Evolutionary conservation across 306 rosid genomes (phyloP).

Genomic region (Trifolium fragiferum): DNA sequence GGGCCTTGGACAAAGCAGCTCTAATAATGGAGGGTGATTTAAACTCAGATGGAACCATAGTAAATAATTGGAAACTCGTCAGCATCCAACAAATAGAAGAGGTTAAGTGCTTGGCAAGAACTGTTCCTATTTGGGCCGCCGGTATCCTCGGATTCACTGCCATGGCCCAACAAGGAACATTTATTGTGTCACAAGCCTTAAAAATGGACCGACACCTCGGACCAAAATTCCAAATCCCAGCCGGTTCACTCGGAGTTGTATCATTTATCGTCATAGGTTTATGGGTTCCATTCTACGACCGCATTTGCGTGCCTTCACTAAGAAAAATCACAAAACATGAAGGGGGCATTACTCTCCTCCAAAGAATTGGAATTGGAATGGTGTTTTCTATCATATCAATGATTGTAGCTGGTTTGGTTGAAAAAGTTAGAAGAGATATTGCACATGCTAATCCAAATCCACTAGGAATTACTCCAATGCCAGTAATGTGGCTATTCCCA

Average conservation of each 20-base stretch:
- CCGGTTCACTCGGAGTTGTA: constrained; percentile 46
- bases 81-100: constrained; percentile 80
- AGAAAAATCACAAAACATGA: constrained; percentile 44
- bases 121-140: constrained; percentile 65
- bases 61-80: constrained; percentile 56
- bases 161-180: constrained; percentile 55
- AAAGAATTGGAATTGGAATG: constrained; percentile 52
- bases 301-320: constrained; percentile 43
- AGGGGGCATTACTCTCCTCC: constrained; percentile 48
- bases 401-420: constrained; percentile 46
- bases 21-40: constrained; percentile 58
- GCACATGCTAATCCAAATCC: constrained; percentile 47
- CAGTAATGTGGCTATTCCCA: constrained; percentile 66
- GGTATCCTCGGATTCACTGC: constrained; percentile 49
- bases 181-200: constrained; percentile 61
- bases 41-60: constrained; percentile 56
- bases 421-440: constrained; percentile 33
- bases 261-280: constrained; percentile 43
- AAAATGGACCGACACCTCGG: constrained; percentile 59
- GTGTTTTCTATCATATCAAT: constrained; percentile 45
- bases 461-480: constrained; percentile 47
- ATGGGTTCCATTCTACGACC: constrained; percentile 53
- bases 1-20: constrained; percentile 67
- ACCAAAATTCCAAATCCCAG: constrained; percentile 49
- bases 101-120: constrained; percentile 50